Percentiles rank a stretch among this genome's conserved stretches.
Conservation (phyloP, 2,329 filamentous ascomycete species). For the Rhinocladiella mackenziei region DNA sequence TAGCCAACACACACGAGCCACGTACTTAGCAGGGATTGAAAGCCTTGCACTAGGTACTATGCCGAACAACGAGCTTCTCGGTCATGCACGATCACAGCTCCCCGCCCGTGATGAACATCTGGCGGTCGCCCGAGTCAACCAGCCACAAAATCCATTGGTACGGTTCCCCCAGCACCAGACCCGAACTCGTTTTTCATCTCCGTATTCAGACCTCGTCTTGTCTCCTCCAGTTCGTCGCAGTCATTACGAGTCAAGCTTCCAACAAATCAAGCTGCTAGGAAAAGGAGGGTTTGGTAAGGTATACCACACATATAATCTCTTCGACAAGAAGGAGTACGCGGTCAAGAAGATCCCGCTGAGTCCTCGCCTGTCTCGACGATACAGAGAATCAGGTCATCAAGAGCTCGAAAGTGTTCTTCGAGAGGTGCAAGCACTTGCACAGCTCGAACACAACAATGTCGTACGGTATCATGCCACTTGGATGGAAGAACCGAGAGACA, state of each 20-base stretch:
- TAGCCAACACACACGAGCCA: constrained; percentile 16
- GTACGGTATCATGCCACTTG: constrained; percentile 64
- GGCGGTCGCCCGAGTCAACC: constrained; percentile 6
- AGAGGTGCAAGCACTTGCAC: constrained; percentile 60
- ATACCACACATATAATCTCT: constrained; percentile 57
- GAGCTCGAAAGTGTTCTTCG: constrained; percentile 56
- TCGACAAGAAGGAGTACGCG: constrained; percentile 61
- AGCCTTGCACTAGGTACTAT: constrained; percentile 38
- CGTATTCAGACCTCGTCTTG: constrained; percentile 22
- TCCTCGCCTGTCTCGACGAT: constrained; percentile 47
- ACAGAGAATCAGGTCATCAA: constrained; percentile 50
- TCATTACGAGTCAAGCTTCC: constrained; percentile 50
- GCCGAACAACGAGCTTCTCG: constrained; percentile 31
- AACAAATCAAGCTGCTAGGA: constrained; percentile 54
- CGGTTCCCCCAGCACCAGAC: constrained; percentile 18
- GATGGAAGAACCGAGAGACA: constrained; percentile 47
- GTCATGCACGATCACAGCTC: constrained; percentile 2
- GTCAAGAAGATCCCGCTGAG: constrained; percentile 63
- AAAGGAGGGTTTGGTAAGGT: constrained; percentile 64
- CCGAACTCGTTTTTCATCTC: constrained; percentile 19
- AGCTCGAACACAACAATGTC: constrained; percentile 61
- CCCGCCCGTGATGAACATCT: constrained; percentile 17
- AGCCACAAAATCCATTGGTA: neutral
- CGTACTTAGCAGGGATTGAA: constrained; percentile 44
- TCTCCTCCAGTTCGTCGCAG: constrained; percentile 33